Evolutionary conservation across 768 basidiomycete genomes (phyloP).

Genomic region (Galerina sulciceps): DNA sequence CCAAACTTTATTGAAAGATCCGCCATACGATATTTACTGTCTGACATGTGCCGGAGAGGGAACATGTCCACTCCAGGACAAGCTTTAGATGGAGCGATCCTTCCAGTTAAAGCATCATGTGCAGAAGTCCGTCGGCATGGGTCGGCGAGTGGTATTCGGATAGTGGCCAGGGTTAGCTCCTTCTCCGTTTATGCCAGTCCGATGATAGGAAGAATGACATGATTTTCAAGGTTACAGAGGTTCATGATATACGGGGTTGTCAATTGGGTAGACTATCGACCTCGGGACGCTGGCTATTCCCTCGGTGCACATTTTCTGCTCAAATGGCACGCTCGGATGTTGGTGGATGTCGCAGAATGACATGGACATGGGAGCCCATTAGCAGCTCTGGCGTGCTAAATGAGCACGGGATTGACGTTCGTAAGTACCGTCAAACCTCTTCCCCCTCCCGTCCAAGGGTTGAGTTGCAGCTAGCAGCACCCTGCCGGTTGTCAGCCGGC

Average conservation of each 20-base stretch:
- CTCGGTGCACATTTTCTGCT: background rate
- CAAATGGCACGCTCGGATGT: too few relatives aligned
- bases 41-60: background rate
- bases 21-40: background rate
- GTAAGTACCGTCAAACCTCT: background rate
- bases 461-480: background rate
- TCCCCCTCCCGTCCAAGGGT: background rate
- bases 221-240: background rate
- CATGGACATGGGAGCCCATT: too few relatives aligned
- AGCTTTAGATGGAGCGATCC: too few relatives aligned
- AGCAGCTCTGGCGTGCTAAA: too few relatives aligned
- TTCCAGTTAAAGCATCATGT: too few relatives aligned
- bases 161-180: too few relatives aligned
- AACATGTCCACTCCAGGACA: too few relatives aligned
- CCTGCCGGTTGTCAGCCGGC: constrained; percentile 14
- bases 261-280: background rate
- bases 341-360: too few relatives aligned
- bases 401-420: background rate
- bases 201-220: too few relatives aligned
- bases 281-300: background rate
- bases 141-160: too few relatives aligned
- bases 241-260: background rate
- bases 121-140: too few relatives aligned
- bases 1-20: background rate
- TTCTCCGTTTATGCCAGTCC: too few relatives aligned